Evolutionary conservation across 2,329 filamentous ascomycete genomes (phyloP), one percentile per base, ranked within the genome.

Genomic region (Aspergillus versicolor): DNA sequence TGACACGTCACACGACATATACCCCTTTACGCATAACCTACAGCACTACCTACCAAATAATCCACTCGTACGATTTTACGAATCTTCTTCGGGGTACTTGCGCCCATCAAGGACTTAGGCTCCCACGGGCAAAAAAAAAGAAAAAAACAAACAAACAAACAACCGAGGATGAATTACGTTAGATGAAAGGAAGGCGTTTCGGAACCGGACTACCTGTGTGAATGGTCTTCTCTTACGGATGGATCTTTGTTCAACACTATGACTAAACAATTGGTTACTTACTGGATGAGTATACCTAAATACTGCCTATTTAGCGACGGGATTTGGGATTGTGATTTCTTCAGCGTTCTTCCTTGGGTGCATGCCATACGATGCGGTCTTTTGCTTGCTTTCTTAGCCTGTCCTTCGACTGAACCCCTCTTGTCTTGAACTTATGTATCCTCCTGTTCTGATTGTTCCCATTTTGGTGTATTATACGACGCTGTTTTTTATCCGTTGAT

Each of bases 381-480:
- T 24, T 30, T 22, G 42, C 11, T 17, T 30, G 21, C 22, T 43
- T 15, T 21, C 2, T 17, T 30, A 15, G 13, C 22, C 21, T 21
- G 17, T 11, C 12, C 19, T 44, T 44, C 43, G 15, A n/a, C 22
- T 3, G 21, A 21, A 15, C 8, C 13, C 13, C 13, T 30, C 15
- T 45, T 27, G 22, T 15, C 22, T 45, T 27, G 6, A 4, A n/a
- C 30, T 30, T 15, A 37, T 13, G 34, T 37, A 37, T 30, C 37
- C 50, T 42, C 32, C 41, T 53, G 34, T 21, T 49, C 24, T 19
- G n/a, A 19, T 27, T 2, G 22, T 21, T 45, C 30, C 43, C 9
- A 5, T 51, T 52, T 52, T 22, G 24, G 38, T 52, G 49, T 52
- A 52, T 30, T 52, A 43, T 52, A 52, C 24, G 32, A 45, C 9